Evolutionary conservation across 2,329 filamentous ascomycete species (phyloP).

Genomic region (Colletotrichum limetticola): DNA sequence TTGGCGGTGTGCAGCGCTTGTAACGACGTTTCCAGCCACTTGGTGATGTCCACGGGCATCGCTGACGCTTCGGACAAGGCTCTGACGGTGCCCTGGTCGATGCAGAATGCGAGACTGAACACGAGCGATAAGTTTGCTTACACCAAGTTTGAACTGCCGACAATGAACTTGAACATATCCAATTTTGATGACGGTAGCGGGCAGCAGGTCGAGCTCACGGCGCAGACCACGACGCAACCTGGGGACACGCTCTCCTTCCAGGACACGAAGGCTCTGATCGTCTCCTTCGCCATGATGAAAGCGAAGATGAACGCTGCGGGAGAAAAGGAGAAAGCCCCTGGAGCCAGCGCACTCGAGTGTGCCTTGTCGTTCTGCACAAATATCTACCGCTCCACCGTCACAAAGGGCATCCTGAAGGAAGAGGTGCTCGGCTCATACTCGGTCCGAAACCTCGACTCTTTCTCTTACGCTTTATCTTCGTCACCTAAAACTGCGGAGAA

Average conservation of each 20-base stretch:
- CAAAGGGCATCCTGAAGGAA: not conserved
- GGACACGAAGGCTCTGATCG: not conserved
- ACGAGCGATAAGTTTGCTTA: not conserved
- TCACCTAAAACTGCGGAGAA: no score
- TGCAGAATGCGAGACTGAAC: not conserved
- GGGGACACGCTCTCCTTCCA: not conserved
- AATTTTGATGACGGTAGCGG: not conserved
- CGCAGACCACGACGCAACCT: not conserved
- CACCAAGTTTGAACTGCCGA: not conserved
- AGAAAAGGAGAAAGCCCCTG: not conserved
- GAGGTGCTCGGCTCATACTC: no score
- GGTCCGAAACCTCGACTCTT: no score
- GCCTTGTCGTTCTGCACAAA: constrained; percentile 8
- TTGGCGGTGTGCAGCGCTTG: constrained; percentile 4
- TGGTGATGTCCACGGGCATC: not conserved
- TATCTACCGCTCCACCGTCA: not conserved
- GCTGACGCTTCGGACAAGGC: not conserved
- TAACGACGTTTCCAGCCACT: not conserved
- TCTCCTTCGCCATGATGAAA: no score
- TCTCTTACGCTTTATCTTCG: no score
- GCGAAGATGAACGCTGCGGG: not conserved
- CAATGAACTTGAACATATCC: not conserved
- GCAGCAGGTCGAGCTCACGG: not conserved
- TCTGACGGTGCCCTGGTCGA: not conserved
- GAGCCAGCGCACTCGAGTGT: not conserved